Base-by-base conservation (phyloP, 2,329 filamentous ascomycete genomes). In the Xylaria sp. region DNA sequence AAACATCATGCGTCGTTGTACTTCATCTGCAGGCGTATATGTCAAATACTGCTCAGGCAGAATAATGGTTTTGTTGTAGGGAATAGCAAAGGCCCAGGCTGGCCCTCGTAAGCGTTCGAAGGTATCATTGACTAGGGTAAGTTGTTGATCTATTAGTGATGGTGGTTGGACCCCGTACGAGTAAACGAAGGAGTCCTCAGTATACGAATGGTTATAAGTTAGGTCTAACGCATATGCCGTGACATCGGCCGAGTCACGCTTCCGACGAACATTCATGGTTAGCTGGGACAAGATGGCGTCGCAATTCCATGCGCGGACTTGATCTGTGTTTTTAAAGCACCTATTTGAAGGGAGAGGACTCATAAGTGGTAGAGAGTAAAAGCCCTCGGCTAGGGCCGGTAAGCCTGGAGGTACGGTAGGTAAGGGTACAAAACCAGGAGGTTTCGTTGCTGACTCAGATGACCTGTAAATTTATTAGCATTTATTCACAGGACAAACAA, bases 271-370 rank as follows among this genome's bases (percentile, higher is more conserved):
- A 1, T 79, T 76, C 77, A 87, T 77, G 1, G 79, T 76, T 57
- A 84, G 83, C 50, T 81, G 78, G 5, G 79, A 78, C 51, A 81
- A 80, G 1, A 81, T 79, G 33, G 90, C 80, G 13, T 86, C 81
- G 74, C 90, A 92, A 65, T 82, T 86, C 90, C 90, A 92, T 0
- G 89, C 86, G 56, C 82, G 77, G n/a, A 81, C 79, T 71, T 89
- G 84, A 0, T 77, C 81, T 0, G 83, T 80, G 63, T 90, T 82
- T 36, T 82, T 81, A 66, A 92, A 82, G 74, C 90, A 92, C 0
- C 82, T 81, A 45, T 81, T 83, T 17, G 86, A 84, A 2, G 81
- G 79, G 61, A 82, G 81, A 61, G 81, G 83, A 2, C 84, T 79
- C 51, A 83, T 79, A 4, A 88, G 78, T 3, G 87, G 85, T n/a